A percentile compares a stretch with the other conserved stretches of the same genome.
These are phyloP conservation scores for Gossypium turneri DNA, from an alignment of 345 rosid species.

Conservation along the genomic window DNA sequence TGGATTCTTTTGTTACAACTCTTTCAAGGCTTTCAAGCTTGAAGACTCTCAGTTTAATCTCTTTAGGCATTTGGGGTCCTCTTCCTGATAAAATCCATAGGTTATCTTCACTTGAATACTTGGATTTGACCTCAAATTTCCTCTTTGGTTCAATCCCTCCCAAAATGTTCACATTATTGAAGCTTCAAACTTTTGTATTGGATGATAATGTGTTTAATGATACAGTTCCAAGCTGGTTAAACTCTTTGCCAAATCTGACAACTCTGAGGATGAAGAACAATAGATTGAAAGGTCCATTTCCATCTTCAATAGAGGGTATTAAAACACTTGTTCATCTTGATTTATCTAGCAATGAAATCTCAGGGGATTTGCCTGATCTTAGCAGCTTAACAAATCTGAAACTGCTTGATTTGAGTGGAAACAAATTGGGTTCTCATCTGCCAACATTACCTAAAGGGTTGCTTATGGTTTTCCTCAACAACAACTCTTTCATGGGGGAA, in stretches of 20 bases:
- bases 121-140: constrained; percentile 90
- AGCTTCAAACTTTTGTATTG: constrained; percentile 61
- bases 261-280: constrained; percentile 63
- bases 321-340: constrained; percentile 55
- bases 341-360: constrained; percentile 62
- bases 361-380: constrained; percentile 74
- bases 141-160: constrained; percentile 69
- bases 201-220: constrained; percentile 72
- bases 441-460: constrained; percentile 62
- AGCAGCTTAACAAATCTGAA: constrained; percentile 53
- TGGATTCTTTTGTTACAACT: constrained; percentile 83
- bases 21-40: constrained; percentile 74
- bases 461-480: constrained; percentile 64
- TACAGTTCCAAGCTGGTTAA: constrained; percentile 60
- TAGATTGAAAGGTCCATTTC: constrained; percentile 58
- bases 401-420: constrained; percentile 77
- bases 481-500: constrained; percentile 66
- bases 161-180: constrained; percentile 59
- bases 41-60: constrained; percentile 68
- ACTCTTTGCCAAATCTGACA: constrained; percentile 59
- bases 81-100: constrained; percentile 82
- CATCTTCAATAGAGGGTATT: constrained; percentile 57
- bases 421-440: constrained; percentile 61
- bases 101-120: constrained; percentile 57
- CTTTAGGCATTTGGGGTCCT: constrained; percentile 89